Conservation (phyloP, 306 rosid genomes). For the Prunus fruticosa region DNA sequence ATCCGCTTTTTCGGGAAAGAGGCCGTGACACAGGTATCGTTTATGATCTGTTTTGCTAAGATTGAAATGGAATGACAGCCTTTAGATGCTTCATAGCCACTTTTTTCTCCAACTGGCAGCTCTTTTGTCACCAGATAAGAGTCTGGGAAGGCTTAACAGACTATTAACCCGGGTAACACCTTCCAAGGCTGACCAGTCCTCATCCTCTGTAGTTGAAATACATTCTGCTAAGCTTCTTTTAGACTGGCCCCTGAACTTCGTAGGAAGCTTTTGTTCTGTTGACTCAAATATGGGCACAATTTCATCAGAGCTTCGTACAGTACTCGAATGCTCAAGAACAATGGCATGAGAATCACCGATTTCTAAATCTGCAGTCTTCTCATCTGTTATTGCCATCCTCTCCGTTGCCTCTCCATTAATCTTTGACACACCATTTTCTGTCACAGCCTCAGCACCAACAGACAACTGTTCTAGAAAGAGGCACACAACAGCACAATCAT, state of each 20-base stretch:
- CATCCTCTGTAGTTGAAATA: constrained; percentile 42
- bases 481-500: constrained; percentile 60
- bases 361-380: constrained; percentile 2
- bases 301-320: constrained; percentile 26
- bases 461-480: constrained; percentile 40
- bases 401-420: constrained; percentile 15
- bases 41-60: constrained; percentile 3
- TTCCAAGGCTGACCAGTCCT: constrained; percentile 61
- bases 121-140: constrained; percentile 41
- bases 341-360: neutral
- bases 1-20: neutral
- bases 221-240: constrained; percentile 56
- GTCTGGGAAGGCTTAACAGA: constrained; percentile 55
- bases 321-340: constrained; percentile 21
- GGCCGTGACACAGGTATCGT: neutral
- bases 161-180: constrained; percentile 55
- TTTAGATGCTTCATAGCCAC: constrained; percentile 32
- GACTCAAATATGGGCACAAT: constrained; percentile 34
- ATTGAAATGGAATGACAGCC: neutral
- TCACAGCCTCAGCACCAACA: neutral
- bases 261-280: constrained; percentile 20
- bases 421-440: constrained; percentile 12
- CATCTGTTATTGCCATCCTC: constrained; percentile 17
- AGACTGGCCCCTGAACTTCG: constrained; percentile 18
- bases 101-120: constrained; percentile 49